phyloP scores from a whole-genome alignment of 805 yeast species.

The Starmerella tilneyi region DNA sequence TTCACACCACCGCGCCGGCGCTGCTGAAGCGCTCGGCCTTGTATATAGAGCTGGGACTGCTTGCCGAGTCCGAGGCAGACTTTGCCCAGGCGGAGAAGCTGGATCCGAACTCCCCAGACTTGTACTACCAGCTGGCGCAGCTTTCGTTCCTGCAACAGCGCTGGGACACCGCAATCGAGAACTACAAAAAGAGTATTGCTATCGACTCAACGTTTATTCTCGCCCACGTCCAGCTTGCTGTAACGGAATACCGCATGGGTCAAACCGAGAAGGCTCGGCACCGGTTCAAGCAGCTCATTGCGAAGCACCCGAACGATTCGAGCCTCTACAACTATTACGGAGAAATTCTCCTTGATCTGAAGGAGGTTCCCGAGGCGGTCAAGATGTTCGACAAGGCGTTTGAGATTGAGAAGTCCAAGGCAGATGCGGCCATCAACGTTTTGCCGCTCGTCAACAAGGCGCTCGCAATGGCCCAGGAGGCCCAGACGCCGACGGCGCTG shows the following conservation, averaged over 20 bases:
- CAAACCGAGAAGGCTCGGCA: conserved; percentile 48
- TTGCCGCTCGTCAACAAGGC: conserved; percentile 87
- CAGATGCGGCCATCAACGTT: conserved; percentile 70
- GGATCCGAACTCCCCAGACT: conserved; percentile 65
- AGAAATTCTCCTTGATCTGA: conserved; percentile 77
- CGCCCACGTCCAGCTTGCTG: conserved; percentile 86
- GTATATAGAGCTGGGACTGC: conserved; percentile 65
- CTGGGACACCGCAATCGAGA: conserved; percentile 56
- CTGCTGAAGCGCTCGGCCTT: conserved; percentile 73
- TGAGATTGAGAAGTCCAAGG: conserved; percentile 51
- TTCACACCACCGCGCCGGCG: conserved; percentile 64
- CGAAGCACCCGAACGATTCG: conserved; percentile 72
- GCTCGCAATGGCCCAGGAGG: conserved; percentile 37
- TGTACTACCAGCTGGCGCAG: conserved; percentile 92
- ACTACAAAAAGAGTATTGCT: conserved; percentile 67
- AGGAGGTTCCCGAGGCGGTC: conserved; percentile 59
- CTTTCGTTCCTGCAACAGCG: conserved; percentile 71
- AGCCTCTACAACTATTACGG: conserved; percentile 94
- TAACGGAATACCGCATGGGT: conserved; percentile 75
- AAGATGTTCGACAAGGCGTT: conserved; percentile 80
- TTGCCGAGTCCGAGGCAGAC: conserved; percentile 49
- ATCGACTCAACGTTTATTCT: conserved; percentile 67
- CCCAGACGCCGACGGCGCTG: conserved; percentile 33
- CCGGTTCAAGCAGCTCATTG: conserved; percentile 43
- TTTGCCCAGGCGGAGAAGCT: conserved; percentile 61